Evolutionary conservation across 306 rosid genomes (phyloP), one percentile per base, ranked within the genome.

Genomic region (Malus sieversii): DNA sequence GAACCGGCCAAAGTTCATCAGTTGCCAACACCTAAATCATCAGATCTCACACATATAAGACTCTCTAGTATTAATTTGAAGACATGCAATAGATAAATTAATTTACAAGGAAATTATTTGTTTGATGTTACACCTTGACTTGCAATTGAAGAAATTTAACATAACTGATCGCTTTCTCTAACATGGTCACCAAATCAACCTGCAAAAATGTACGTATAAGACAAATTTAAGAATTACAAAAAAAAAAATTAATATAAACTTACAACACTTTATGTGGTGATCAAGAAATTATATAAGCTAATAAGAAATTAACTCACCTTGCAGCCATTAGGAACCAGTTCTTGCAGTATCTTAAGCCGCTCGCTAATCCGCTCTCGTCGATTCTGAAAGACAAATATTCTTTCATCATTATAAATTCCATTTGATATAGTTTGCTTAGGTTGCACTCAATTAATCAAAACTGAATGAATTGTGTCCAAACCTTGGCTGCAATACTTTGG

Each of bases 361-460:
- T 93, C 98, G 75, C 96, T 93, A 77, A 93, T 93, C 85, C 96
- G 84, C 89, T 93, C 97, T 83, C 98, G 86, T 79, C 98, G 96
- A 77, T 91, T 91, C 98, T 93, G 87, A 78, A 77, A 71, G 71
- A 81, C 81, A 80, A 76, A 82, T 84, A 85, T 87, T 88, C 88
- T 71, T 68, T 78, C 73, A 65, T 71, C 53, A 58, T 16, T 64
- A 69, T 48, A 48, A 79, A n/a, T 66, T 53, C 32, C 63, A 58
- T 62, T 62, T 22, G 69, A 1, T 20, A 62, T n/a, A 74, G 57
- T 35, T 77, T 82, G 18, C 53, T 67, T 55, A 59, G 61, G 73
- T 74, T 65, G 29, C 40, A 68, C 71, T 70, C 68, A 59, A 44
- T 45, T 6, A 60, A 25, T 60, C 80, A 29, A 68, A 70, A 68